Percentiles rank a stretch among this genome's conserved stretches.
phyloP scores from a whole-genome alignment of 495 filamentous ascomycete genomes.

The Trichoderma reesei region DNA sequence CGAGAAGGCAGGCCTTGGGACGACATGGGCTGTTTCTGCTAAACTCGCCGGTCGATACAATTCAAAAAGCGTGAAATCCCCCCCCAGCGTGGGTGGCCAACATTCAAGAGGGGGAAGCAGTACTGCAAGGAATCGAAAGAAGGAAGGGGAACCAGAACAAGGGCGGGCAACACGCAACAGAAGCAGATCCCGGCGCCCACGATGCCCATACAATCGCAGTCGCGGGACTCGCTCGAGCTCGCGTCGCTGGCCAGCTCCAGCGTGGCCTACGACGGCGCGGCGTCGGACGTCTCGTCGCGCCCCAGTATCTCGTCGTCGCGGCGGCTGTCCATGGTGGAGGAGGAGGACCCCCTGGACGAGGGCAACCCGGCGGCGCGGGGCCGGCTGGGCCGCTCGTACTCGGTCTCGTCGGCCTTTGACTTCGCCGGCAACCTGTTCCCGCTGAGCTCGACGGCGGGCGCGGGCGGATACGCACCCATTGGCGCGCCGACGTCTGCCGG shows the following conservation, averaged over 20 bases:
- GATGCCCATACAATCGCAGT: conserved; percentile 27
- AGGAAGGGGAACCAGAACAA: too few relatives aligned
- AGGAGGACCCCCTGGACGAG: conserved; percentile 62
- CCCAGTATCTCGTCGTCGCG: conserved; percentile 86
- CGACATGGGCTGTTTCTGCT: neutral
- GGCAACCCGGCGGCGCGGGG: conserved; percentile 38
- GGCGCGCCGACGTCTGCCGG: conserved; percentile 55
- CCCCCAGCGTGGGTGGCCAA: neutral
- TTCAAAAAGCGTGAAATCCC: neutral
- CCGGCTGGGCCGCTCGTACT: conserved; percentile 63
- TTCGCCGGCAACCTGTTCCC: conserved; percentile 87
- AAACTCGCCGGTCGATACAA: neutral
- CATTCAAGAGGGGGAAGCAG: neutral
- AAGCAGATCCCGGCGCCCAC: neutral
- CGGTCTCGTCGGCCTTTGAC: conserved; percentile 86
- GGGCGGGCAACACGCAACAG: neutral
- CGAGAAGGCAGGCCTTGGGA: neutral
- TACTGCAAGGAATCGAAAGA: neutral
- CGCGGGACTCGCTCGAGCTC: conserved; percentile 91
- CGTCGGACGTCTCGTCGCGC: conserved; percentile 57
- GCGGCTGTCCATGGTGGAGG: conserved; percentile 76
- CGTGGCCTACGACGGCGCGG: conserved; percentile 47
- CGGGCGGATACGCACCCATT: conserved; percentile 67
- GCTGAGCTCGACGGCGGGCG: conserved; percentile 70
- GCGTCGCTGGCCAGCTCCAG: conserved; percentile 85